phyloP scores from a whole-genome alignment of 225 moss, liverwort and hornwort species.

The Physcomitrellopsis africana region DNA sequence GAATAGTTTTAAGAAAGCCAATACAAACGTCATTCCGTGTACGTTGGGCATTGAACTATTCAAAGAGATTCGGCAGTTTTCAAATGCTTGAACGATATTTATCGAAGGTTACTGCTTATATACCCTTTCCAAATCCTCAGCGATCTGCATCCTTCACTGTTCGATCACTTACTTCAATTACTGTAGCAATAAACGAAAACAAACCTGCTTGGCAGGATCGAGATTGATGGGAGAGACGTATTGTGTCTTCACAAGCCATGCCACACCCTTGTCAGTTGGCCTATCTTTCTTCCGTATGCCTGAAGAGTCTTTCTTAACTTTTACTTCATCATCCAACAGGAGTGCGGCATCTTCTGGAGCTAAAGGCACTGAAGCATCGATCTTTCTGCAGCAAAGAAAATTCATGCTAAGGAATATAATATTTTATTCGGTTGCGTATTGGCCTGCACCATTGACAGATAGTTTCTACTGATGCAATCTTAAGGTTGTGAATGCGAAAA shows the following conservation, averaged over 20 bases:
- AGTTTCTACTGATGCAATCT: constrained; percentile 5
- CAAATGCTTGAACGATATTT: background rate
- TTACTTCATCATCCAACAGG: constrained; percentile 86
- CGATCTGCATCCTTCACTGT: constrained; percentile 11
- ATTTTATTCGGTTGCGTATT: background rate
- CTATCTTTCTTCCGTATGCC: constrained; percentile 94
- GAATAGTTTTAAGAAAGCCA: background rate
- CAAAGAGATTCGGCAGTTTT: background rate
- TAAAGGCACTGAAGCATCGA: constrained; percentile 63
- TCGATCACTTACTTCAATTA: background rate
- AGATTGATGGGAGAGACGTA: constrained; percentile 97
- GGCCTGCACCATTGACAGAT: background rate
- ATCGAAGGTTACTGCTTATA: background rate
- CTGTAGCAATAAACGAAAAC: constrained; percentile 22
- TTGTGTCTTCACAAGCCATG: constrained; percentile 99
- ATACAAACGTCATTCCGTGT: background rate
- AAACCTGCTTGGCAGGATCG: constrained; percentile 98
- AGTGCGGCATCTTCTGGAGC: constrained; percentile 86
- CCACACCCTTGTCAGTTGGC: constrained; percentile 99
- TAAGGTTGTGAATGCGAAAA: background rate
- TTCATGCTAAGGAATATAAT: constrained; percentile 23
- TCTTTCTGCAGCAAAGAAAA: constrained; percentile 64
- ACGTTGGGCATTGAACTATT: background rate
- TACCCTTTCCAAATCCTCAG: constrained; percentile 12
- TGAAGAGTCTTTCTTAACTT: constrained; percentile 70